These are phyloP conservation scores for Hordeum vulgare DNA, from an alignment of 176 grass and related monocot species.

Conservation along the genomic window MorexV3_pseudomolecules_assembly NC_058524.1:18351900-18352399, in stretches of 20 bases:
- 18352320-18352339: conserved; percentile 91
- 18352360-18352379: conserved; percentile 92
- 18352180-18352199: not conserved
- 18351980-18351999: conserved; percentile 12
- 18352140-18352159: too few species aligned
- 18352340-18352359: conserved; percentile 73
- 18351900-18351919: not conserved
- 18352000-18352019: conserved; percentile 22
- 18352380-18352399: conserved; percentile 79
- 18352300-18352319: too few species aligned
- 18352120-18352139: conserved; percentile 70
- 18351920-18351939: conserved; percentile 14
- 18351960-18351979: not conserved
- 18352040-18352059: conserved; percentile 65
- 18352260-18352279: not conserved
- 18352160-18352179: not conserved
- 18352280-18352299: not conserved
- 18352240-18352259: conserved; percentile 29
- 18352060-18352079: too few species aligned
- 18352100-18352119: conserved; percentile 21
- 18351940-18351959: not conserved
- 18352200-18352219: conserved; percentile 63
- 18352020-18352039: conserved; percentile 81
- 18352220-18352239: conserved; percentile 47
- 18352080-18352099: not conserved